phyloP scores from a whole-genome alignment of 23 red algal genomes.

The Pyropia haitanensis region DNA sequence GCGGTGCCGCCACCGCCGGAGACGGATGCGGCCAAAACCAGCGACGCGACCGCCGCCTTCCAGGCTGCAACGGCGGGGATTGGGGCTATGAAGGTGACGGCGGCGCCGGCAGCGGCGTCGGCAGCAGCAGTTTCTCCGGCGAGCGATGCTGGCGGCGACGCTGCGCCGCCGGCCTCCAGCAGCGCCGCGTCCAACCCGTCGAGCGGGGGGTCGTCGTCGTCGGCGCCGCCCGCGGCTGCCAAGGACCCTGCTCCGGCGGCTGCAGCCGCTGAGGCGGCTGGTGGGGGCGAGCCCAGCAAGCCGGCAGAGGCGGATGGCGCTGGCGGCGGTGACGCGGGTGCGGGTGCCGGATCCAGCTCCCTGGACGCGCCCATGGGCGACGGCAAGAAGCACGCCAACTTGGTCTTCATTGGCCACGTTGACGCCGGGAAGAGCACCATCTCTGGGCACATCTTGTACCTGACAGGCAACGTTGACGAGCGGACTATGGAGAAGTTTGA shows the following conservation, averaged over 20 bases:
- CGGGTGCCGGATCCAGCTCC: too few relatives aligned
- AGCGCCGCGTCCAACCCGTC: background rate
- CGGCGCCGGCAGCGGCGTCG: background rate
- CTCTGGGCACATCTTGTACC: slow-evolving; percentile 85
- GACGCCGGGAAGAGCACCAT: slow-evolving; percentile 96
- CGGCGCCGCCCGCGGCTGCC: background rate
- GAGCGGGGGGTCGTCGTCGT: background rate
- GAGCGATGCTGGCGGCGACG: background rate
- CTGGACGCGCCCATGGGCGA: slow-evolving; percentile 4
- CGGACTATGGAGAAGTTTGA: slow-evolving; percentile 99
- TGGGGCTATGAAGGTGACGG: background rate
- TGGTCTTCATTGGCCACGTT: slow-evolving; percentile 97
- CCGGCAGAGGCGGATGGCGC: slow-evolving; percentile 7
- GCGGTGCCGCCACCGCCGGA: slow-evolving; percentile 6
- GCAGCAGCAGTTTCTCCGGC: background rate
- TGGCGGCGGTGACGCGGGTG: background rate
- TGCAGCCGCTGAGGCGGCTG: background rate
- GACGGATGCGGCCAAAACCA: background rate
- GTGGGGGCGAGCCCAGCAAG: background rate
- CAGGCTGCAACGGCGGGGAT: slow-evolving; percentile 7
- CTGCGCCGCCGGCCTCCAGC: background rate
- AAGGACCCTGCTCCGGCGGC: slow-evolving; percentile 1
- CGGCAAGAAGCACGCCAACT: slow-evolving; percentile 73
- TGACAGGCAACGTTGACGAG: slow-evolving; percentile 94
- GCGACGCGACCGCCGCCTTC: slow-evolving; percentile 5